These are phyloP conservation scores for Jacaranda copaia DNA, from an alignment of 257 asterid species.

Conservation along the genomic window DNA sequence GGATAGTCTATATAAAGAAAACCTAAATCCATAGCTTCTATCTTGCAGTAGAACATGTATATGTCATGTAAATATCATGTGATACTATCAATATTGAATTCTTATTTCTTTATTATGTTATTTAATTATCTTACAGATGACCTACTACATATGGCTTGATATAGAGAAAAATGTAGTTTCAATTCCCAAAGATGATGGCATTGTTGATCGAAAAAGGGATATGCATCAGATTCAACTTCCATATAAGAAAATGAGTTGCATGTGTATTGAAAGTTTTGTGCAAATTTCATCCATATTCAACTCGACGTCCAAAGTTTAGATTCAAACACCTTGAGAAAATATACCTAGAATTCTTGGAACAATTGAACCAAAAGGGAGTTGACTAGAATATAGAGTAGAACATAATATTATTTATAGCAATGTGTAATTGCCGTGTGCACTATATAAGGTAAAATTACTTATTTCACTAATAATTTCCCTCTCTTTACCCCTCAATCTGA, in stretches of 20 bases:
- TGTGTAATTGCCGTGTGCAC: conserved; percentile 32
- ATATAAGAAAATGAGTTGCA: conserved; percentile 39
- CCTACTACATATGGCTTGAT: neutral
- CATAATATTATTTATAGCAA: conserved; percentile 43
- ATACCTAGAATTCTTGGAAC: conserved; percentile 40
- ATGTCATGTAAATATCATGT: no score
- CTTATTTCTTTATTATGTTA: conserved; percentile 12
- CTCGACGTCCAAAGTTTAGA: conserved; percentile 37
- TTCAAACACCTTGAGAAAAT: conserved; percentile 33
- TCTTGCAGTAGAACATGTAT: no score
- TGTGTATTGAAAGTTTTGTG: conserved; percentile 37
- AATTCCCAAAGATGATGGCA: conserved; percentile 44
- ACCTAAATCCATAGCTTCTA: no score
- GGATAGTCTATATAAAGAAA: no score
- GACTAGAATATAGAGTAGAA: conserved; percentile 40
- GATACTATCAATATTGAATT: neutral
- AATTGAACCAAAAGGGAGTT: conserved; percentile 42
- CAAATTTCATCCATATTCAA: conserved; percentile 34
- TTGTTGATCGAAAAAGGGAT: conserved; percentile 46
- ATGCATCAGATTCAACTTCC: conserved; percentile 39
- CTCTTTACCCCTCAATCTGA: conserved; percentile 29
- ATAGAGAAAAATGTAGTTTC: conserved; percentile 28
- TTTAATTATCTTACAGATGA: conserved; percentile 44
- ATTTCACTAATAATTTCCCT: neutral
- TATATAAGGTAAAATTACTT: conserved; percentile 39